phyloP scores from a whole-genome alignment of 176 grass and related monocot genomes.

The Oryza longistaminata region DNA sequence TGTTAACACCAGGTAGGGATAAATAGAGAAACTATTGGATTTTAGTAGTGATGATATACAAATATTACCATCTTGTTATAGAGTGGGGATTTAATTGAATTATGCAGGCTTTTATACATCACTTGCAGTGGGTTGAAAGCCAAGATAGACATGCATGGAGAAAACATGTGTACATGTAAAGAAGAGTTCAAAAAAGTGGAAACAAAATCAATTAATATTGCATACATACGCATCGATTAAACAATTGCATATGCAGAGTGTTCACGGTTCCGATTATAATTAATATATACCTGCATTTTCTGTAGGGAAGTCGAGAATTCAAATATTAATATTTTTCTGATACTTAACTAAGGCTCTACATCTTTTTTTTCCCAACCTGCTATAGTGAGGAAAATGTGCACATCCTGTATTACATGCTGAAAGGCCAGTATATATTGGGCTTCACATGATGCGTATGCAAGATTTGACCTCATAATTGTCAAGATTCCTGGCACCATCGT shows the following conservation, averaged over 20 bases:
- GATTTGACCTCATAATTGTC: neutral
- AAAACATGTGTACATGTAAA: neutral
- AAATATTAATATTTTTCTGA: neutral
- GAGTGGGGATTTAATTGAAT: no score
- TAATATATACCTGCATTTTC: neutral
- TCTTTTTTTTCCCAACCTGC: neutral
- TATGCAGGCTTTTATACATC: no score
- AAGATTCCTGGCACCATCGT: neutral
- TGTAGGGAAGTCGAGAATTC: neutral
- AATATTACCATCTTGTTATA: neutral
- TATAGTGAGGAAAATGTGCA: neutral
- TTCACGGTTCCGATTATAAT: neutral
- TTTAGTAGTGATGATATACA: neutral
- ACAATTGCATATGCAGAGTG: neutral
- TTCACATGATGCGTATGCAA: neutral
- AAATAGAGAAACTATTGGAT: no score
- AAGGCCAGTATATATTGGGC: neutral
- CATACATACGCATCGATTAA: neutral
- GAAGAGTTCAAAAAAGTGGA: neutral
- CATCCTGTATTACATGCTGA: no score
- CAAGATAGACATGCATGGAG: neutral
- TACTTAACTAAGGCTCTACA: neutral
- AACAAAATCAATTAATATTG: neutral
- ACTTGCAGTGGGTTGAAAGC: no score
- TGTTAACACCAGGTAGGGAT: no score